These are phyloP conservation scores for Brasilioporus rufonigricans DNA, from an alignment of 768 basidiomycete genomes.

Conservation along the genomic window DNA sequence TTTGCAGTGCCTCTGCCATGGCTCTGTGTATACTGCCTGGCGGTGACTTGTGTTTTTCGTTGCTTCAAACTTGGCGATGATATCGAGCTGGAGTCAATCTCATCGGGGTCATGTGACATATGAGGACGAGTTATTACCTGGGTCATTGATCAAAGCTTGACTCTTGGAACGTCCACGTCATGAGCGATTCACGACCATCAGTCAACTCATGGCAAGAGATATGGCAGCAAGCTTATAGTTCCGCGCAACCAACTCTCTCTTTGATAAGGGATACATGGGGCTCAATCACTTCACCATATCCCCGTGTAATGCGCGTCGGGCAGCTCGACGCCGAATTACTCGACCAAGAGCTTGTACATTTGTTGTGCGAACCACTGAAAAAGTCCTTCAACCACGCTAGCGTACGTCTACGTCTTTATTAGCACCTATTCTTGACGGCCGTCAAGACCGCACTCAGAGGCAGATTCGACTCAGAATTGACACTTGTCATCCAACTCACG, in stretches of 20 bases:
- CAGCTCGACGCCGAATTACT: conserved; percentile 90
- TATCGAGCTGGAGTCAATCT: conserved; percentile 16
- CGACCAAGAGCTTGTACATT: conserved; percentile 80
- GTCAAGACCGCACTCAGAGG: conserved; percentile 54
- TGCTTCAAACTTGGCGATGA: too few relatives aligned
- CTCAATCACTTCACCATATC: conserved; percentile 27
- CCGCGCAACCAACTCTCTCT: conserved; percentile 53
- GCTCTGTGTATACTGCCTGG: conserved; percentile 1
- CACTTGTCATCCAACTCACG: conserved; percentile 62
- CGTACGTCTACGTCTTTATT: conserved; percentile 41
- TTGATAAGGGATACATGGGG: conserved; percentile 44
- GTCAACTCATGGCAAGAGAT: conserved; percentile 21
- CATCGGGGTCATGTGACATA: conserved; percentile 19
- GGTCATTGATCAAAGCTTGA: too few relatives aligned
- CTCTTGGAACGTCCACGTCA: too few relatives aligned
- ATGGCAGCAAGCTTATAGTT: conserved; percentile 67
- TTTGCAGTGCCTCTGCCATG: conserved; percentile 80
- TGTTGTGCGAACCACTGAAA: conserved; percentile 80
- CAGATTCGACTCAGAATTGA: conserved; percentile 72
- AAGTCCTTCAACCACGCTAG: conserved; percentile 66
- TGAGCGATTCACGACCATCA: conserved; percentile 13
- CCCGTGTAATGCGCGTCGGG: conserved; percentile 74
- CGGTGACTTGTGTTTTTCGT: background rate
- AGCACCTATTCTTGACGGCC: conserved; percentile 15
- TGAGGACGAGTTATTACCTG: too few relatives aligned